A percentile compares a stretch with the other conserved stretches of the same genome.
Conservation (phyloP, 2,329 filamentous ascomycete genomes). For the Acrodontium crateriforme region DNA sequence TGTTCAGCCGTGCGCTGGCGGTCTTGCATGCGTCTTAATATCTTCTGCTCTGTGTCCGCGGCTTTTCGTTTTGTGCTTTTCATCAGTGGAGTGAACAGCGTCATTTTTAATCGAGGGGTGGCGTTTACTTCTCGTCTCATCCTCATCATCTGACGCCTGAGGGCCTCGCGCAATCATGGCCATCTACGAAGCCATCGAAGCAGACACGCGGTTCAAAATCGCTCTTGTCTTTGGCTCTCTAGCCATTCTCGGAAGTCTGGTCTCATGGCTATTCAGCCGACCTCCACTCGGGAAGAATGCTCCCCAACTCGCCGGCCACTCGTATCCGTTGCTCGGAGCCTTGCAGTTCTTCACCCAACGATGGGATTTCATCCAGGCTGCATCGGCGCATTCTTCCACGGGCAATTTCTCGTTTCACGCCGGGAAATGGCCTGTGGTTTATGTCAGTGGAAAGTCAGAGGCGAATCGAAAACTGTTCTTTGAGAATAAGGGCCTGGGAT, state of each 20-base stretch:
- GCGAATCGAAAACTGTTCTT: slow-evolving; percentile 32
- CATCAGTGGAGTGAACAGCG: no score
- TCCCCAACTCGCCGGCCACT: slow-evolving; percentile 9
- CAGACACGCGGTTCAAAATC: no score
- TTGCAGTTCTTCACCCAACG: slow-evolving; percentile 34
- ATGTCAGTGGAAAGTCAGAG: slow-evolving; percentile 27
- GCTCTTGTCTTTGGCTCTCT: slow-evolving; percentile 6
- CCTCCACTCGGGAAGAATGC: slow-evolving; percentile 14
- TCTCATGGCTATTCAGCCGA: slow-evolving; percentile 10
- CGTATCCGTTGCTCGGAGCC: slow-evolving; percentile 32
- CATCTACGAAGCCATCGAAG: no score
- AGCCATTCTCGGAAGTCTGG: slow-evolving; percentile 6
- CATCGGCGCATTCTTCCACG: slow-evolving; percentile 18
- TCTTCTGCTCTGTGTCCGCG: no score
- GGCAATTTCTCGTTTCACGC: slow-evolving; percentile 39
- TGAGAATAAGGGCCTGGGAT: slow-evolving; percentile 31
- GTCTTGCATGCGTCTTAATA: no score
- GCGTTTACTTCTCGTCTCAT: no score
- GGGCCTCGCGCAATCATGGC: no score
- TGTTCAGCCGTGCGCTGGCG: no score
- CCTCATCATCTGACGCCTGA: no score
- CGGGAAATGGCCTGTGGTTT: slow-evolving; percentile 33
- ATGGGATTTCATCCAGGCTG: slow-evolving; percentile 31
- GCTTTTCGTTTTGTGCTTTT: no score
- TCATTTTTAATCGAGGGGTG: no score